Conservation (phyloP, 169 alveolate genomes). For the Plasmodium falciparum region DNA sequence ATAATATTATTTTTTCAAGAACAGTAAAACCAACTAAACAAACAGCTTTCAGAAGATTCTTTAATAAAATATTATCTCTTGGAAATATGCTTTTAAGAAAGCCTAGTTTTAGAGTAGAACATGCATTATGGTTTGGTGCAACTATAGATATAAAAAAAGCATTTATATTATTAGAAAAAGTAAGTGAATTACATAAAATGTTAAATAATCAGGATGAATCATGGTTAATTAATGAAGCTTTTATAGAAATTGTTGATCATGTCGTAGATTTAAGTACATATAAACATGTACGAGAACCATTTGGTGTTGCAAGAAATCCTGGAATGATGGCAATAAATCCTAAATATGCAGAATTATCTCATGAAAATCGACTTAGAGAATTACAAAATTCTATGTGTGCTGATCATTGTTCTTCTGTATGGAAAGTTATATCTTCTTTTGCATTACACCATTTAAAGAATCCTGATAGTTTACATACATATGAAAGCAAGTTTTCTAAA, state of each 20-base stretch:
- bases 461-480: constrained; percentile 85
- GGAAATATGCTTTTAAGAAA: constrained; percentile 79
- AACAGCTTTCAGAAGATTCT: constrained; percentile 78
- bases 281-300: constrained; percentile 53
- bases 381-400: constrained; percentile 87
- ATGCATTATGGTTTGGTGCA: constrained; percentile 88
- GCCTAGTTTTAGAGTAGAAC: constrained; percentile 81
- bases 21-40: constrained; percentile 81
- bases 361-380: constrained; percentile 83
- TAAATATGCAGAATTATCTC: constrained; percentile 76
- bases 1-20: constrained; percentile 82
- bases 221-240: constrained; percentile 74
- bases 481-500: constrained; percentile 80
- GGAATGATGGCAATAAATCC: constrained; percentile 83
- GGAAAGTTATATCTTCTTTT: constrained; percentile 84
- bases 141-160: constrained; percentile 75
- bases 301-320: constrained; percentile 66
- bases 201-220: constrained; percentile 68
- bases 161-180: constrained; percentile 78
- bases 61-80: constrained; percentile 76
- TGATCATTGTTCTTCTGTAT: constrained; percentile 85
- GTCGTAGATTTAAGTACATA: constrained; percentile 38
- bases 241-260: constrained; percentile 68
- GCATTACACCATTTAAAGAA: constrained; percentile 83
- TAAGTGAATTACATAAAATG: constrained; percentile 81